Conservation (phyloP, 1,284 basidiomycete species). For the Boletellus deceptivus region DNA sequence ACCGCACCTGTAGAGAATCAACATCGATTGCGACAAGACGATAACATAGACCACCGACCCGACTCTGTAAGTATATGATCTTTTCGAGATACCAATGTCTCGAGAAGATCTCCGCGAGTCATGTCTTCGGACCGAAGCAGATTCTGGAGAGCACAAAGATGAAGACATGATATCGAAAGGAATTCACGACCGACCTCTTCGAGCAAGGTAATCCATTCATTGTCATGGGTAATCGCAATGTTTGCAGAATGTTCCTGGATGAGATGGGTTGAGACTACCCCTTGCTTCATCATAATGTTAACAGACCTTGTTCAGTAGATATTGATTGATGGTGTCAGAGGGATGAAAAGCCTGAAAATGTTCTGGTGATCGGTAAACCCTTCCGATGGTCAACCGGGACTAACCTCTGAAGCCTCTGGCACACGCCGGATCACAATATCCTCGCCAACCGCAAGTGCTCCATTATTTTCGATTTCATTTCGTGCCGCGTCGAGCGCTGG, state of each 20-base stretch:
- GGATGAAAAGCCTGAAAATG: constrained; percentile 10
- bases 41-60: neutral
- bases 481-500: neutral
- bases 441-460: neutral
- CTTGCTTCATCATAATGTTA: neutral
- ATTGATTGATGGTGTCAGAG: constrained; percentile 11
- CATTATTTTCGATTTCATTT: neutral
- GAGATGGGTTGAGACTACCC: neutral
- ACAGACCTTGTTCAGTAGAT: constrained; percentile 9
- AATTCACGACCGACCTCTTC: neutral
- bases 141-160: neutral
- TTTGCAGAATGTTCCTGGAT: constrained; percentile 8
- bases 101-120: constrained; percentile 1
- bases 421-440: constrained; percentile 2
- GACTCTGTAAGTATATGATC: neutral
- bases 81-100: constrained; percentile 2
- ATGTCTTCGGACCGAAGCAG: constrained; percentile 5
- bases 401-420: constrained; percentile 5
- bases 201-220: neutral
- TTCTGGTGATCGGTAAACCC: neutral
- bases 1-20: neutral
- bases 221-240: constrained; percentile 6
- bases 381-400: neutral
- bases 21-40: neutral
- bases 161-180: neutral